Percentiles rank a stretch among this genome's conserved stretches.
phyloP scores from a whole-genome alignment of 352 stramenopile species.

The Globisporangium spinosum region DNA sequence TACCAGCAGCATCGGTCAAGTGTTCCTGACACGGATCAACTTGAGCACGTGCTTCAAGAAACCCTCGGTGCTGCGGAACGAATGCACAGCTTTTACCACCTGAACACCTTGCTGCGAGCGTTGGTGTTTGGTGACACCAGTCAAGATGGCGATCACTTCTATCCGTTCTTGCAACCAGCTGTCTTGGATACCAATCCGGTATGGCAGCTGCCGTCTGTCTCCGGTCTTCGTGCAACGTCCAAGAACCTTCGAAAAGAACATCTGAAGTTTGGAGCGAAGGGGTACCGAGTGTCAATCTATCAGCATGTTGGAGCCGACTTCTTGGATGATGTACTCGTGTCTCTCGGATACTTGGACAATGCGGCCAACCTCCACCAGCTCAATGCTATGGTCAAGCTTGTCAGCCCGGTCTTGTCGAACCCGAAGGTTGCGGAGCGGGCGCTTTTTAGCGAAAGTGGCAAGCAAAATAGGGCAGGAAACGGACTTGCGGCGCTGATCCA shows the following conservation, averaged over 20 bases:
- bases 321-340: constrained; percentile 49
- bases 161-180: constrained; percentile 28
- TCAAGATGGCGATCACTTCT: constrained; percentile 13
- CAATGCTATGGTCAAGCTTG: constrained; percentile 64
- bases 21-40: constrained; percentile 6
- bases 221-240: constrained; percentile 9
- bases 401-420: constrained; percentile 46
- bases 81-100: constrained; percentile 49
- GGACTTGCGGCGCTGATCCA: constrained; percentile 25
- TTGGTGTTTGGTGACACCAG: constrained; percentile 37
- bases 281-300: constrained; percentile 29
- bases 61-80: constrained; percentile 38
- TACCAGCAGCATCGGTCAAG: constrained; percentile 20
- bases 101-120: constrained; percentile 41
- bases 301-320: constrained; percentile 56
- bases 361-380: constrained; percentile 39
- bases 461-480: constrained; percentile 1
- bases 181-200: constrained; percentile 24
- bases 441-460: constrained; percentile 15
- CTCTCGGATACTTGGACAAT: constrained; percentile 52
- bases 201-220: constrained; percentile 32
- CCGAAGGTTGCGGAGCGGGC: constrained; percentile 32
- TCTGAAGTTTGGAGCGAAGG: background rate
- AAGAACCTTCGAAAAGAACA: constrained; percentile 12
- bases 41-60: constrained; percentile 41